A percentile compares a stretch with the other conserved stretches of the same genome.
Evolutionary conservation across 2,329 filamentous ascomycete species (phyloP).

Genomic region (Paramyrothecium sp.): DNA sequence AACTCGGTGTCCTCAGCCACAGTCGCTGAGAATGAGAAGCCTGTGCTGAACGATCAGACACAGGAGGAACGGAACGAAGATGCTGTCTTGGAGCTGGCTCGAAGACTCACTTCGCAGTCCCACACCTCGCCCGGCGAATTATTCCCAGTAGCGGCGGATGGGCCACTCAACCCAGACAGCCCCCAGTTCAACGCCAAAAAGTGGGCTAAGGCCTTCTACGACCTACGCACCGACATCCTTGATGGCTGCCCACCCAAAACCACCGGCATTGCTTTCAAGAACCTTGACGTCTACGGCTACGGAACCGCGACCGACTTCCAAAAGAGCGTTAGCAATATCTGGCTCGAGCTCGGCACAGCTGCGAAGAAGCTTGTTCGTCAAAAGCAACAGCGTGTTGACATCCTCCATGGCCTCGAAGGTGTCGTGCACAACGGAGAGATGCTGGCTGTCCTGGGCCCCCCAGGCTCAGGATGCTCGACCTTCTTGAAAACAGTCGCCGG

Average conservation of each 20-base stretch:
- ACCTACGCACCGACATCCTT: conserved; percentile 17
- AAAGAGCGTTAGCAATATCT: conserved; percentile 33
- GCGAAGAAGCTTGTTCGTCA: conserved; percentile 10
- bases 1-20: not conserved
- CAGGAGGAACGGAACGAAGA: conserved; percentile 9
- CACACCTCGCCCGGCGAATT: conserved; percentile 20
- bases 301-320: conserved; percentile 40
- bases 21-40: not conserved
- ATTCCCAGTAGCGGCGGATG: conserved; percentile 20
- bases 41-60: not conserved
- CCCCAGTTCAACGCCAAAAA: conserved; percentile 37
- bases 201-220: conserved; percentile 40
- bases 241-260: conserved; percentile 23
- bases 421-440: conserved; percentile 54
- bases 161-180: conserved; percentile 36
- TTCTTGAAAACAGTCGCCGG: conserved; percentile 54
- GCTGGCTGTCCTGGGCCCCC: conserved; percentile 53
- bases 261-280: conserved; percentile 38
- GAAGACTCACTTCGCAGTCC: conserved; percentile 22
- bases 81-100: conserved; percentile 24
- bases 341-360: conserved; percentile 14
- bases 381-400: conserved; percentile 9
- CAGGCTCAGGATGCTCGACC: conserved; percentile 54
- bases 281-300: conserved; percentile 41
- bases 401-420: conserved; percentile 49